Evolutionary conservation across 2,329 filamentous ascomycete genomes (phyloP).

Genomic region (Pyrenophora teres): DNA sequence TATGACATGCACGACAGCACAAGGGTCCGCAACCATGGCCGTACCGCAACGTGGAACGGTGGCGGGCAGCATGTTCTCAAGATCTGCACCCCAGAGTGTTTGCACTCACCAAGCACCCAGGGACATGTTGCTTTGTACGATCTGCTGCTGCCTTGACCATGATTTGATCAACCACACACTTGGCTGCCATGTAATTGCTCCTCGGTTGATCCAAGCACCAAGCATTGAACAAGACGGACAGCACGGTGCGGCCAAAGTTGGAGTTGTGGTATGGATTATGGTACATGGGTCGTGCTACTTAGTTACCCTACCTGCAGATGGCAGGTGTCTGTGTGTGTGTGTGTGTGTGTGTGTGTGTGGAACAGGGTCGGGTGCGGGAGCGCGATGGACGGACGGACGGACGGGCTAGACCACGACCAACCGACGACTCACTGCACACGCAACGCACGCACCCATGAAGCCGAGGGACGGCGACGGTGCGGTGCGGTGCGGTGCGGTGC

Average conservation of each 20-base stretch:
- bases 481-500: no score
- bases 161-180: not conserved
- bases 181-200: not conserved
- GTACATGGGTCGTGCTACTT: constrained; percentile 22
- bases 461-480: constrained; percentile 2
- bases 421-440: no score
- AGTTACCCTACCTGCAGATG: not conserved
- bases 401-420: not conserved
- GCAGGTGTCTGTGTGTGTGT: constrained; percentile 4
- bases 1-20: not conserved
- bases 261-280: constrained; percentile 1
- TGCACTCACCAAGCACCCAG: not conserved
- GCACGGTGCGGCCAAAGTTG: not conserved
- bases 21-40: no score
- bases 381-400: constrained; percentile 5
- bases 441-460: constrained; percentile 2
- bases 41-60: constrained; percentile 1
- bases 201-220: not conserved
- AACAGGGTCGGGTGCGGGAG: constrained; percentile 16
- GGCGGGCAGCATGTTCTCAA: constrained; percentile 8
- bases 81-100: constrained; percentile 20
- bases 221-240: not conserved
- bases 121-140: constrained; percentile 3
- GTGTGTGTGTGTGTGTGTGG: not conserved
- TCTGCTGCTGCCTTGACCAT: constrained; percentile 2